Evolutionary conservation across 2,329 filamentous ascomycete genomes (phyloP).

Genomic region (Fusarium keratoplasticum): DNA sequence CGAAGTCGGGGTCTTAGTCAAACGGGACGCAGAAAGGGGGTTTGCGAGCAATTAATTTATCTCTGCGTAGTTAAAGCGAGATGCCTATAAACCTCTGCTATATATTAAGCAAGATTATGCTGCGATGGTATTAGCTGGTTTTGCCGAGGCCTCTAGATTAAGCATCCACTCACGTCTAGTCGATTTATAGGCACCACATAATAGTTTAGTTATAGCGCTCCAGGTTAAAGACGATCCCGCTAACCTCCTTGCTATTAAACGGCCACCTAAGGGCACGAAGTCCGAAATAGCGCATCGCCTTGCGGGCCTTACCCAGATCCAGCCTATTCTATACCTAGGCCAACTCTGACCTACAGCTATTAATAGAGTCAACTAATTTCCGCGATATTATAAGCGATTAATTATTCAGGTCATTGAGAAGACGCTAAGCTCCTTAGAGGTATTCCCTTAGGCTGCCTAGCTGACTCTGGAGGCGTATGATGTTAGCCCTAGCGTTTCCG

Average conservation of each 20-base stretch:
- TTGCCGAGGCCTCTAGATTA: too few relatives aligned
- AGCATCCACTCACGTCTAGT: conserved; percentile 14
- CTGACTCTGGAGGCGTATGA: conserved; percentile 3
- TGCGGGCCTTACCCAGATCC: not conserved
- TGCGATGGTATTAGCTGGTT: not conserved
- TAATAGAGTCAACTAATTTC: conserved; percentile 7
- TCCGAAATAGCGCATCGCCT: conserved; percentile 6
- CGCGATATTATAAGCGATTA: conserved; percentile 6
- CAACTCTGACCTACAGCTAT: conserved; percentile 1
- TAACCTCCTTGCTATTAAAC: conserved; percentile 23
- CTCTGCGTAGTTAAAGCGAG: not conserved
- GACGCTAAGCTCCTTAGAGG: not conserved
- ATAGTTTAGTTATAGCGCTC: conserved; percentile 2
- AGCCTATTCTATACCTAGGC: too few relatives aligned
- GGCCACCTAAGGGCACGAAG: conserved; percentile 20
- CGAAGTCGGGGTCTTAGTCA: conserved; percentile 46
- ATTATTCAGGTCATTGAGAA: not conserved
- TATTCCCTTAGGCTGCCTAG: not conserved
- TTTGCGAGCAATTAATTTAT: not conserved
- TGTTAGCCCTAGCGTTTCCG: conserved; percentile 6
- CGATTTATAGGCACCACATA: not conserved
- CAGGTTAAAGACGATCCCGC: conserved; percentile 3
- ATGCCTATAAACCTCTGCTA: not conserved
- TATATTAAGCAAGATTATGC: conserved; percentile 9
- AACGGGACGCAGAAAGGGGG: conserved; percentile 42